Percentiles rank a stretch among this genome's conserved stretches.
phyloP scores from a whole-genome alignment of 768 basidiomycete genomes.

The Suillus hirtellus region DNA sequence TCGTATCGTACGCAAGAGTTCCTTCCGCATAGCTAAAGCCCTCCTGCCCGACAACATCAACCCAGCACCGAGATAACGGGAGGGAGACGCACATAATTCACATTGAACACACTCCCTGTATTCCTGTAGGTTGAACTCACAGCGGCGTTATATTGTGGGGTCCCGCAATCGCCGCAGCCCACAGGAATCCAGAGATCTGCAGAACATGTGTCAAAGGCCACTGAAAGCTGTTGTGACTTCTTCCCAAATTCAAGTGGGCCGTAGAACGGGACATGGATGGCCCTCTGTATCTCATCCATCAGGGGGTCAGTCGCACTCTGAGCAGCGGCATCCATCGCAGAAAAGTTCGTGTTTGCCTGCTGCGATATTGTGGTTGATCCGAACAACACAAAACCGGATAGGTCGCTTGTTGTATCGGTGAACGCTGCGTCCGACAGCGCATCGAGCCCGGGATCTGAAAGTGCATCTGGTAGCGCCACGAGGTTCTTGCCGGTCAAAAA shows the following conservation, averaged over 20 bases:
- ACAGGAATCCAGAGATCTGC: constrained; percentile 62
- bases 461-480: not conserved
- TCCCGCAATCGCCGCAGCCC: constrained; percentile 40
- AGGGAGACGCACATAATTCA: constrained; percentile 44
- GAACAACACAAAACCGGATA: not conserved
- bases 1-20: constrained; percentile 48
- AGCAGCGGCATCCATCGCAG: not conserved
- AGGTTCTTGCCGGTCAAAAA: not conserved
- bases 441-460: not conserved
- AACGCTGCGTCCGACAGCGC: not conserved
- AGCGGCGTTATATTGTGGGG: constrained; percentile 38
- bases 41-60: constrained; percentile 25
- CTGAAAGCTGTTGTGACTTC: constrained; percentile 48
- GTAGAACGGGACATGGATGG: constrained; percentile 50
- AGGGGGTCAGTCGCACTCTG: constrained; percentile 24
- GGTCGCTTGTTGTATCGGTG: not conserved
- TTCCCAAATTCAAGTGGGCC: constrained; percentile 50
- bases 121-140: constrained; percentile 44
- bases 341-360: not conserved
- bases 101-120: constrained; percentile 33
- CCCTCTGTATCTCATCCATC: constrained; percentile 39
- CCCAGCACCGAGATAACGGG: not conserved
- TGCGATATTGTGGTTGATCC: not conserved
- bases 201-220: constrained; percentile 71
- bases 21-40: constrained; percentile 57